phyloP scores from a whole-genome alignment of 2,329 filamentous ascomycete species.

The Aspergillus tubingensis region DNA sequence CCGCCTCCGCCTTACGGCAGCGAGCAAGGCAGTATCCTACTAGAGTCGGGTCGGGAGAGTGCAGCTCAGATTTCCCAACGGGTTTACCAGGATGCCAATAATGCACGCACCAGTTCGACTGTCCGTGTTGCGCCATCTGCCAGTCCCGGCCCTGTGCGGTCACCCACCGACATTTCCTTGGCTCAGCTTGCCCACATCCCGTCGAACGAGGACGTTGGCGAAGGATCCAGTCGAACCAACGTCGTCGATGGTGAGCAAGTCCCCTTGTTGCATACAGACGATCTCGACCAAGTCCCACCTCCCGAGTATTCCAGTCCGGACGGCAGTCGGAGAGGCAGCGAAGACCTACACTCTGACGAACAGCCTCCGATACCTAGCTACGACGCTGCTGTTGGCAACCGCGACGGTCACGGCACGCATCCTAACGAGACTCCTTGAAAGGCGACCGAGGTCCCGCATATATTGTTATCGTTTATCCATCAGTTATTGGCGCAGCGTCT shows the following conservation, averaged over 20 bases:
- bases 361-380: constrained; percentile 79
- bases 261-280: constrained; percentile 32
- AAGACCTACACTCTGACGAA: constrained; percentile 52
- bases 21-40: constrained; percentile 91
- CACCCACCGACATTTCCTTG: constrained; percentile 93
- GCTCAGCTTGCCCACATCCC: constrained; percentile 76
- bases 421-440: constrained; percentile 4
- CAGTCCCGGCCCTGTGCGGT: constrained; percentile 84
- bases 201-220: constrained; percentile 67
- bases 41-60: constrained; percentile 75
- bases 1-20: constrained; percentile 96
- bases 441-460: background rate
- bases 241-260: constrained; percentile 27
- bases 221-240: constrained; percentile 63
- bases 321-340: constrained; percentile 58
- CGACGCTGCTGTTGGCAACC: constrained; percentile 66
- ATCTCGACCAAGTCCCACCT: constrained; percentile 34
- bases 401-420: constrained; percentile 6
- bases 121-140: constrained; percentile 72
- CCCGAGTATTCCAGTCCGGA: constrained; percentile 59
- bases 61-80: constrained; percentile 41
- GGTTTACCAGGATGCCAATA: constrained; percentile 58
- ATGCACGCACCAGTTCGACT: constrained; percentile 76
- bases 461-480: constrained; percentile 4
- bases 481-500: constrained; percentile 6